phyloP scores from a whole-genome alignment of 139 green algal species.

The Chlamydomonas sphaeroides region DNA sequence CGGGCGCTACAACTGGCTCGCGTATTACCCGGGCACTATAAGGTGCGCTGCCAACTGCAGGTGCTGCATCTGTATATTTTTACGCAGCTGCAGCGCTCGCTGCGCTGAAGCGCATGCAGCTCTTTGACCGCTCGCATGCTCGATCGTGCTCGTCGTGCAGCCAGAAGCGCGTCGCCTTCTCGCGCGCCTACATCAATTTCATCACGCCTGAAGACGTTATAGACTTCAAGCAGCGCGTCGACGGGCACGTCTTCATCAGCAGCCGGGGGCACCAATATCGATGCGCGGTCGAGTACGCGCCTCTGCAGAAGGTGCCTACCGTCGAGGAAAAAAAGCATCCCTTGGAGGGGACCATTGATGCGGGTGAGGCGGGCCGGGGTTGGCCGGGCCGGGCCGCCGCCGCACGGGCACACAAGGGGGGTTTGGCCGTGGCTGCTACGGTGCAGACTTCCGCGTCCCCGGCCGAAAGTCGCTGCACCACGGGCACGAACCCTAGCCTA shows the following conservation, averaged over 20 bases:
- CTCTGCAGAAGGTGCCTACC: slow-evolving; percentile 70
- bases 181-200: slow-evolving; percentile 79
- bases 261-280: slow-evolving; percentile 70
- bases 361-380: slow-evolving; percentile 64
- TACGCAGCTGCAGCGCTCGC: not conserved
- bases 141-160: slow-evolving; percentile 42
- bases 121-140: not conserved
- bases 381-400: too few species aligned
- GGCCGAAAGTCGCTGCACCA: too few species aligned
- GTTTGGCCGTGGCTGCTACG: too few species aligned
- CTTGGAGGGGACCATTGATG: slow-evolving; percentile 75
- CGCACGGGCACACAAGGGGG: too few species aligned
- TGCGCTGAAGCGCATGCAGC: not conserved
- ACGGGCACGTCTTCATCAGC: slow-evolving; percentile 75
- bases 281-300: slow-evolving; percentile 77
- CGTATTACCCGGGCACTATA: slow-evolving; percentile 75
- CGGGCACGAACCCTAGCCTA: too few species aligned
- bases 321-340: slow-evolving; percentile 60
- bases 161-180: slow-evolving; percentile 52
- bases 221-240: slow-evolving; percentile 72
- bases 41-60: slow-evolving; percentile 51
- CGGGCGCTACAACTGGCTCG: slow-evolving; percentile 70
- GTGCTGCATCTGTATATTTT: not conserved
- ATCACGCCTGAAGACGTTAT: slow-evolving; percentile 52
- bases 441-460: too few species aligned